Base-by-base conservation (phyloP, 768 basidiomycete genomes). In the Boletales sp. region DNA sequence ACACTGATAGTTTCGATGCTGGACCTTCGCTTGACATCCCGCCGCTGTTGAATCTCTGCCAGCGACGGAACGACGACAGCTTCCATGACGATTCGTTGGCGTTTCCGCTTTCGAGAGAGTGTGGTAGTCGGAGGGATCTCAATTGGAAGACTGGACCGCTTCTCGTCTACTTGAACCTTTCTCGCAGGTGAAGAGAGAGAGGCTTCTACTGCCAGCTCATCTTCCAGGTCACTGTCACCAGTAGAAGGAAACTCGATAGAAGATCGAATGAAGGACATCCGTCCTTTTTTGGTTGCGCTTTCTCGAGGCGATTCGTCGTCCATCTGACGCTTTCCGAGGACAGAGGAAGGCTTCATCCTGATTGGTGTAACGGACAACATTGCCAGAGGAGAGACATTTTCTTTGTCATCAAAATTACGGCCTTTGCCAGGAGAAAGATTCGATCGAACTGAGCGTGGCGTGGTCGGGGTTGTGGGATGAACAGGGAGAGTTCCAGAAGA, bases 331-430 rank as follows among this genome's bases (percentile, higher is more conserved):
- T 83, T 83, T 53, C 78, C 72, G 31, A 75, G 63, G 19, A 66
- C 46, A 34, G 67, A 62, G 3, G 37, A 19, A 12, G 55, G 44
- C 37, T 53, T 59, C 19, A 36, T 61, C 44, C 60, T 55, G 28
- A 56, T 62, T 5, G 75, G 73, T 5, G 62, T 63, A 18, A 78
- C 70, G 34, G 77, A 69, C 41, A 69, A 63, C 28, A 59, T 50
- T 9, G 57, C 57, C 5, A 65, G 53, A 32, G 80, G 82, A 0
- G 77, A 77, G 31, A 65, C 50, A 58, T 88, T 88, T 62, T 89
- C 86, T 67, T 88, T 87, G 63, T 84, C 67, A 1, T 59, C 61
- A 8, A 58, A 56, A 14, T 60, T 64, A 53, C 69, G 64, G 45
- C 72, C 69, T 51, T 74, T 74, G 54, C 72, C 73, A 18, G 69